A percentile compares a stretch with the other conserved stretches of the same genome.
Evolutionary conservation across 2,329 filamentous ascomycete genomes (phyloP).

Genomic region (Paraphoma chrysanthemicola): DNA sequence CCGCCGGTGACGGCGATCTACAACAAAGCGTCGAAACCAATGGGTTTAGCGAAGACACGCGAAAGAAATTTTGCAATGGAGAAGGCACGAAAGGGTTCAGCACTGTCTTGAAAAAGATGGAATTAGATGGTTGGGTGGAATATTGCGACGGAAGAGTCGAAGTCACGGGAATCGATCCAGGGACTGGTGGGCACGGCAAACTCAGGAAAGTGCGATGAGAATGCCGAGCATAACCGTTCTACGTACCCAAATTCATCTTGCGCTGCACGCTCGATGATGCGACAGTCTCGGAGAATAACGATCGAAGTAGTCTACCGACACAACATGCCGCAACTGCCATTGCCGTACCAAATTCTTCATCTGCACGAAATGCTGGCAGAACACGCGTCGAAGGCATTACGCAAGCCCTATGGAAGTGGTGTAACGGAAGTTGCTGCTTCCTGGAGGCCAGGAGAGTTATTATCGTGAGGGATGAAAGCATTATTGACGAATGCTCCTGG

Average conservation of each 20-base stretch:
- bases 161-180: constrained; percentile 27
- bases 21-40: constrained; percentile 14
- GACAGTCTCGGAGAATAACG: neutral
- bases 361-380: neutral
- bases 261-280: neutral
- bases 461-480: neutral
- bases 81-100: constrained; percentile 59
- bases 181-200: constrained; percentile 1
- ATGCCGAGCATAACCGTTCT: neutral
- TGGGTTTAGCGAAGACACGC: constrained; percentile 40
- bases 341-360: neutral
- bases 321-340: neutral
- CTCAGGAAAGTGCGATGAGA: neutral
- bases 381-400: constrained; percentile 8
- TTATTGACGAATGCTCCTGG: constrained; percentile 4
- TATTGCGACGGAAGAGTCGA: constrained; percentile 55
- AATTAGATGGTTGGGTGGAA: constrained; percentile 68
- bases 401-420: constrained; percentile 10
- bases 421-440: neutral
- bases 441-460: neutral
- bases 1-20: constrained; percentile 45
- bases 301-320: neutral
- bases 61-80: constrained; percentile 52
- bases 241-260: neutral
- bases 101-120: constrained; percentile 70